Evolutionary conservation across 179 eudicot species (phyloP).

Genomic region (Spinacia oleracea): DNA sequence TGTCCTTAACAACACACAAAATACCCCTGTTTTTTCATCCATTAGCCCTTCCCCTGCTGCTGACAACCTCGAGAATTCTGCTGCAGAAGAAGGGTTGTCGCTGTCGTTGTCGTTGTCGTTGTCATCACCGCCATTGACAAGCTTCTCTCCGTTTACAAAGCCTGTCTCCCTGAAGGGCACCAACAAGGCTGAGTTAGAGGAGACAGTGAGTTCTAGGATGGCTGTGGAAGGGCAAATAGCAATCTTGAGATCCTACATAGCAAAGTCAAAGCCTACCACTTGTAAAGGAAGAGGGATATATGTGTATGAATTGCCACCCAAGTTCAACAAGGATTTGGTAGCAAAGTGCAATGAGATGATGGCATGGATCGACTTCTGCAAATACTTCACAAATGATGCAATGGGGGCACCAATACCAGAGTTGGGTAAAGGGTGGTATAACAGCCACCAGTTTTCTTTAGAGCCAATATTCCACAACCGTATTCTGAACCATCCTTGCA

Average conservation of each 20-base stretch:
- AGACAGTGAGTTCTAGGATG: constrained; percentile 32
- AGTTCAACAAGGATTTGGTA: constrained; percentile 62
- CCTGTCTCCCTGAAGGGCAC: constrained; percentile 7
- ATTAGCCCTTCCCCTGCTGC: not conserved
- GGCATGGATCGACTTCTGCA: constrained; percentile 59
- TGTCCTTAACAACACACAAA: not conserved
- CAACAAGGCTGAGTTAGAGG: constrained; percentile 28
- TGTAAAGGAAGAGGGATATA: constrained; percentile 65
- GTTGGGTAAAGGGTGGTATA: constrained; percentile 67
- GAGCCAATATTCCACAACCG: constrained; percentile 69
- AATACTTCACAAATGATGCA: constrained; percentile 45
- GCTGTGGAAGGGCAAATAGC: constrained; percentile 45
- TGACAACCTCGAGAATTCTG: not conserved
- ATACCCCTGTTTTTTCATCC: not conserved
- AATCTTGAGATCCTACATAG: constrained; percentile 48
- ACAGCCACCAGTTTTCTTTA: constrained; percentile 66
- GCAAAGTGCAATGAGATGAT: constrained; percentile 49
- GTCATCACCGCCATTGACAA: too few relatives aligned
- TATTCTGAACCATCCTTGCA: constrained; percentile 71
- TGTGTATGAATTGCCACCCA: constrained; percentile 68
- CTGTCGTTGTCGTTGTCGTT: not conserved
- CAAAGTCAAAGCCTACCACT: constrained; percentile 22
- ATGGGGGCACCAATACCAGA: constrained; percentile 54
- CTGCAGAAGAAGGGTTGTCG: not conserved
- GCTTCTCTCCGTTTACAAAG: not conserved